These are phyloP conservation scores for Tetracladium marchalianum DNA, from an alignment of 495 filamentous ascomycete genomes.

Conservation along the genomic window DNA sequence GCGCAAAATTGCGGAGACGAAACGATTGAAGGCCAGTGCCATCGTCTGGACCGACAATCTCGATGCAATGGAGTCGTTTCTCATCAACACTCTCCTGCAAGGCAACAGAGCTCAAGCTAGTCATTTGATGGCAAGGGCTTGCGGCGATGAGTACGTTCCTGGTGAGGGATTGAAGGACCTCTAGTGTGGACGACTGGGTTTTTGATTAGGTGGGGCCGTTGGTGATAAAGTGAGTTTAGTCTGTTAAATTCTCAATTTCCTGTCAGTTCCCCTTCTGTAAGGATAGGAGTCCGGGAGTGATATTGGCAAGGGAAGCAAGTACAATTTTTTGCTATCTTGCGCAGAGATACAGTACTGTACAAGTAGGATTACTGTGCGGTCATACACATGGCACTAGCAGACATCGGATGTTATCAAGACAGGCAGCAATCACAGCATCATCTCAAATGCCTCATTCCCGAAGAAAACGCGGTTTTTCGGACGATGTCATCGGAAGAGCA, in stretches of 20 bases:
- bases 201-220: slow-evolving; percentile 1
- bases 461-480: no score
- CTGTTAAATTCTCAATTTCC: neutral
- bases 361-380: no score
- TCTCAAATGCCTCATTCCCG: no score
- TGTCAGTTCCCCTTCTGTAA: neutral
- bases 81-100: slow-evolving; percentile 30
- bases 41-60: slow-evolving; percentile 55
- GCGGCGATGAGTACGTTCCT: slow-evolving; percentile 54
- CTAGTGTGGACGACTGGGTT: neutral
- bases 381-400: no score
- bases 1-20: slow-evolving; percentile 39
- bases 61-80: slow-evolving; percentile 45
- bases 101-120: slow-evolving; percentile 42
- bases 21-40: slow-evolving; percentile 34
- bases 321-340: neutral
- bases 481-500: neutral
- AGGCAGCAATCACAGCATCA: neutral
- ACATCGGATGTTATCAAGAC: neutral
- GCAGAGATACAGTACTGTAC: no score
- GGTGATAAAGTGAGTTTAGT: no score
- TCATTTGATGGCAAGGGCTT: slow-evolving; percentile 43
- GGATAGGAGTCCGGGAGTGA: neutral
- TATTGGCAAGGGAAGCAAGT: neutral
- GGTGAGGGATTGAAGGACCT: slow-evolving; percentile 51